A percentile compares a stretch with the other conserved stretches of the same genome.
Evolutionary conservation across 495 filamentous ascomycete species (phyloP).

Genomic region (Letharia lupina): DNA sequence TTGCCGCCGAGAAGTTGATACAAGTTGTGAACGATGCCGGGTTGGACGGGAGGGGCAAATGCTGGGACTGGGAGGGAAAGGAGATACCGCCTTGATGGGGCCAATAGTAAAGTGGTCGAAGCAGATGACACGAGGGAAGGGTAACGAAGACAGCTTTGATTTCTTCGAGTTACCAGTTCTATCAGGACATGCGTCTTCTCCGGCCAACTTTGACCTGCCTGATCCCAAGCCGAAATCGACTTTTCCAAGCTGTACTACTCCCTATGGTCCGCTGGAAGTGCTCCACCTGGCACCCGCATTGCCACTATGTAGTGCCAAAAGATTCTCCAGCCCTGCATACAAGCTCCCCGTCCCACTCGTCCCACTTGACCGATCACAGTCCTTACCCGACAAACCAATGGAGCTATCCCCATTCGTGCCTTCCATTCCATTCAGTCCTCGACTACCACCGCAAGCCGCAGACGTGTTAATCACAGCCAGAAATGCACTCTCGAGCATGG

Average conservation of each 20-base stretch:
- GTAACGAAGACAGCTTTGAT: background rate
- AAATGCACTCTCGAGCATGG: conserved; percentile 30
- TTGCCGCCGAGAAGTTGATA: conserved; percentile 52
- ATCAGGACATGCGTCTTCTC: background rate
- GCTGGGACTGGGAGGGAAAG: conserved; percentile 71
- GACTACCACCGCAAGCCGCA: background rate
- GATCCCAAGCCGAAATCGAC: background rate
- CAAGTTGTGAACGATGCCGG: conserved; percentile 42
- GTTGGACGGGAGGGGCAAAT: conserved; percentile 51
- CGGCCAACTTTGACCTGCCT: background rate
- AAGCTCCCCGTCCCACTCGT: conserved; percentile 3
- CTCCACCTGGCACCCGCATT: conserved; percentile 4
- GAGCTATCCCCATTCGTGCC: background rate
- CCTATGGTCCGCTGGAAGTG: conserved; percentile 8
- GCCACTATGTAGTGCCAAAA: conserved; percentile 7
- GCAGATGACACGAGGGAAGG: background rate
- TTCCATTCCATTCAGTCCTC: background rate
- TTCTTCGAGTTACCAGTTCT: background rate
- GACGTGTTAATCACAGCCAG: conserved; percentile 28
- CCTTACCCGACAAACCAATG: background rate
- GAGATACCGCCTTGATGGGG: conserved; percentile 52
- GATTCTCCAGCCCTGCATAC: conserved; percentile 6
- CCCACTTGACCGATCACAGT: background rate
- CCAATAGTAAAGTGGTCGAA: background rate
- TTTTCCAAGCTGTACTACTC: background rate